A percentile compares a stretch with the other conserved stretches of the same genome.
These are phyloP conservation scores for Lycium barbarum DNA, from an alignment of 257 asterid genomes.

Conservation along the genomic window DNA sequence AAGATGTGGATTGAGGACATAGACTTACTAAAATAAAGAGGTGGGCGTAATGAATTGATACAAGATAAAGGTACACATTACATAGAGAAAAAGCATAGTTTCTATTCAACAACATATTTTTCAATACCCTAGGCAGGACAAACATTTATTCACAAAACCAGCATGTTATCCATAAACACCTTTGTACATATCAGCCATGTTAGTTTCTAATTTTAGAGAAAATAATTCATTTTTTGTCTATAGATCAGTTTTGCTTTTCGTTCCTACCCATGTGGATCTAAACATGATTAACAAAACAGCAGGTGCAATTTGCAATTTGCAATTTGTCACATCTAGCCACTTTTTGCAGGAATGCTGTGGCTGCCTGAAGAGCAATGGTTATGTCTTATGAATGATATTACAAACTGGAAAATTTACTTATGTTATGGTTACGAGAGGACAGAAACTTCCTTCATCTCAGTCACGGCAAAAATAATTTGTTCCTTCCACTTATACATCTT, in stretches of 20 bases:
- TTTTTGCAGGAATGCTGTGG: not conserved
- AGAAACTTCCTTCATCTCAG: not conserved
- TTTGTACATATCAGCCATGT: not conserved
- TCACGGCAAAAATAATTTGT: not conserved
- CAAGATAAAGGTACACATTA: constrained; percentile 9
- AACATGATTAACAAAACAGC: not conserved
- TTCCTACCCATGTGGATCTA: not conserved
- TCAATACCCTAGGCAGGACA: not conserved
- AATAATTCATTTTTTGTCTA: not conserved
- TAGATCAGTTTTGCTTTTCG: not conserved
- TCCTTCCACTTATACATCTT: not conserved
- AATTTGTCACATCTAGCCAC: not conserved
- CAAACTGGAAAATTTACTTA: not conserved
- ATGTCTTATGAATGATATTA: not conserved
- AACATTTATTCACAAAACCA: not conserved
- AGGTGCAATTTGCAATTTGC: constrained; percentile 8
- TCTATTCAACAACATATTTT: not conserved
- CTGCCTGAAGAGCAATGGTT: not conserved
- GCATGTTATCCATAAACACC: not conserved
- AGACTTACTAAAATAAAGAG: not conserved
- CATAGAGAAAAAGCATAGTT: not conserved
- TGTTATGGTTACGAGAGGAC: not conserved
- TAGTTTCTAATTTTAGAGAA: not conserved
- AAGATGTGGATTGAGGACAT: not conserved
- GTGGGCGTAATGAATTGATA: not conserved